These are phyloP conservation scores for Gamsiella multidivaricata DNA, from an alignment of 192 early-diverging fungal genomes.

Conservation along the genomic window DNA sequence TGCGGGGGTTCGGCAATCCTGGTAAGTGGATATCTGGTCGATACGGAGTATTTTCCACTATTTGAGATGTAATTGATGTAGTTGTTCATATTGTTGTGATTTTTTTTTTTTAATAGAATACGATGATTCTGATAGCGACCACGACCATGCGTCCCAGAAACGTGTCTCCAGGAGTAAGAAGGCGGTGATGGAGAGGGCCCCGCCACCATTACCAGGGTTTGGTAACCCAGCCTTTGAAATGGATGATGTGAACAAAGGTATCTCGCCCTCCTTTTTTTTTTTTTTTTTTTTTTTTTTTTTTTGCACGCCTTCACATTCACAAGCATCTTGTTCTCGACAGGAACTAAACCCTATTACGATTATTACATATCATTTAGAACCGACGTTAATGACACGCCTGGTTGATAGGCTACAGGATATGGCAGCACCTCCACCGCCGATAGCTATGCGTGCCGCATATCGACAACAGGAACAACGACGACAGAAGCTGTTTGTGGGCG, in stretches of 20 bases:
- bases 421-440: slow-evolving; percentile 45
- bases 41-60: too few relatives aligned
- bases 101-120: slow-evolving; percentile 10
- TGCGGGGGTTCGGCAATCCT: slow-evolving; percentile 42
- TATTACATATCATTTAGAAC: slow-evolving; percentile 10
- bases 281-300: background rate
- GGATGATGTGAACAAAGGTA: slow-evolving; percentile 16
- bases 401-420: slow-evolving; percentile 41
- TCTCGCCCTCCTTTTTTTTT: background rate
- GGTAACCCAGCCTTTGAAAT: slow-evolving; percentile 43
- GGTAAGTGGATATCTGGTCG: slow-evolving; percentile 4
- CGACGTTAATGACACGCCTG: slow-evolving; percentile 31
- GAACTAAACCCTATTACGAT: background rate
- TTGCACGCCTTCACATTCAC: background rate
- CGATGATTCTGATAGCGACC: slow-evolving; percentile 34
- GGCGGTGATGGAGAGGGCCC: background rate
- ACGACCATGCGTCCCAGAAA: slow-evolving; percentile 4
- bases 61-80: background rate
- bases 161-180: background rate
- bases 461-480: slow-evolving; percentile 39
- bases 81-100: background rate
- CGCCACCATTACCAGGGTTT: slow-evolving; percentile 47
- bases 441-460: slow-evolving; percentile 39
- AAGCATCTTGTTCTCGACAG: background rate
- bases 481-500: slow-evolving; percentile 47